Percentiles rank a stretch among this genome's conserved stretches.
These are phyloP conservation scores for Xylaria flabelliformis DNA, from an alignment of 495 filamentous ascomycete genomes.

Conservation along the genomic window DNA sequence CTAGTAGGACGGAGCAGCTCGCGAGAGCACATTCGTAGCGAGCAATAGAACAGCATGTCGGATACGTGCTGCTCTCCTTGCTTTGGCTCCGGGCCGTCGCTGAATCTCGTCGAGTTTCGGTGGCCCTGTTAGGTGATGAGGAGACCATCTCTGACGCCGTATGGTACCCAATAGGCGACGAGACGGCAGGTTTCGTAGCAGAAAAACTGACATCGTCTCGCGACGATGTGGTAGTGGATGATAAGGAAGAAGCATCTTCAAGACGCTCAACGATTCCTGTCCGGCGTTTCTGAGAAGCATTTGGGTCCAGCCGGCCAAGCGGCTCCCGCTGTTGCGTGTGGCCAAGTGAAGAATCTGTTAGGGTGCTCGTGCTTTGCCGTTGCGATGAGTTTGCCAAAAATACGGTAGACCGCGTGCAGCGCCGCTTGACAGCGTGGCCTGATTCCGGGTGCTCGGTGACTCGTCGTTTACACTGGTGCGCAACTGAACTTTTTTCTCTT, in stretches of 20 bases:
- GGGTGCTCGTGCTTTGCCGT: not conserved
- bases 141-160: conserved; percentile 24
- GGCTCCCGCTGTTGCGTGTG: conserved; percentile 26
- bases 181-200: not conserved
- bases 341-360: not conserved
- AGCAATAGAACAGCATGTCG: conserved; percentile 28
- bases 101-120: not conserved
- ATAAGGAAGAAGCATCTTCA: not conserved
- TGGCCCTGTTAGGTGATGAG: conserved; percentile 2
- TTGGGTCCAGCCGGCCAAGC: conserved; percentile 34
- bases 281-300: conserved; percentile 19
- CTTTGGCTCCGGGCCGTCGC: not conserved
- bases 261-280: not conserved
- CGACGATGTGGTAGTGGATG: not conserved
- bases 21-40: conserved; percentile 41
- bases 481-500: not conserved
- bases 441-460: conserved; percentile 1
- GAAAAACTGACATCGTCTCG: not conserved
- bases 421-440: conserved; percentile 21
- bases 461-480: conserved; percentile 26
- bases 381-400: conserved; percentile 20
- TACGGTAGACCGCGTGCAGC: conserved; percentile 16
- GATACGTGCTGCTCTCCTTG: not conserved
- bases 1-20: conserved; percentile 50
- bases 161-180: conserved; percentile 15